Base-by-base conservation (phyloP, 2,329 filamentous ascomycete species). In the Fusarium luffae region DNA sequence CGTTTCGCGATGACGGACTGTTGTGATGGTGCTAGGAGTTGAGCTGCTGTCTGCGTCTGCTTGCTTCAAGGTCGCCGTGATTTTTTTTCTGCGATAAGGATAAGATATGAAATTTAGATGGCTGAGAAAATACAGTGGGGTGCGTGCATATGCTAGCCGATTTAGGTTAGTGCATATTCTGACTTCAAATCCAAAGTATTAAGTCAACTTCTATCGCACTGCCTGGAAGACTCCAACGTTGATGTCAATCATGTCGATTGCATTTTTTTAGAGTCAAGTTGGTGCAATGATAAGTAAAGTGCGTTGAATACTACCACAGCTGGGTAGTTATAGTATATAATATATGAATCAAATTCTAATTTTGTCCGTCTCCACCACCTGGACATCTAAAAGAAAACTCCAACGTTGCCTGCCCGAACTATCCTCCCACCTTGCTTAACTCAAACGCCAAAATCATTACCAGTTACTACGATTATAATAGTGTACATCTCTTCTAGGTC, bases 1-100 rank as follows among this genome's bases (percentile, higher is more conserved):
- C 37, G 32, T 73, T 57, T 71, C 60, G 61, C 57, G 58, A 60
- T 69, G 68, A 58, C 62, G 64, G 55, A 59, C 50, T 69, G 66
- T 64, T 64, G 54, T 52, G 49, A 54, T 68, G 69, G 47, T 57
- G 44, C 46, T 64, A 42, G 57, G 52, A 58, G 40, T 49, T 66
- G 32, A 64, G 48, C 57, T 63, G 49, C 30, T 19, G 51, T 32
- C 18, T 34, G 54, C 25, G 49, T 28, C 27, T 49, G 14, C 43
- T 21, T 34, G 54, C 37, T 46, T 56, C 18, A 28, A 52, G 13
- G 52, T 50, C 48, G 44, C 63, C 44, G 65, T 69, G 61, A 67
- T 74, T 67, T 75, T 76, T 78, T 77, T 78, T 52, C 49, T 52
- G 49, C 49, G 49, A 52, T 55, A 73, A 71, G 74, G 71, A 75